Base-by-base conservation (phyloP, 257 asterid genomes). In the Nicotiana noctiflora region DNA sequence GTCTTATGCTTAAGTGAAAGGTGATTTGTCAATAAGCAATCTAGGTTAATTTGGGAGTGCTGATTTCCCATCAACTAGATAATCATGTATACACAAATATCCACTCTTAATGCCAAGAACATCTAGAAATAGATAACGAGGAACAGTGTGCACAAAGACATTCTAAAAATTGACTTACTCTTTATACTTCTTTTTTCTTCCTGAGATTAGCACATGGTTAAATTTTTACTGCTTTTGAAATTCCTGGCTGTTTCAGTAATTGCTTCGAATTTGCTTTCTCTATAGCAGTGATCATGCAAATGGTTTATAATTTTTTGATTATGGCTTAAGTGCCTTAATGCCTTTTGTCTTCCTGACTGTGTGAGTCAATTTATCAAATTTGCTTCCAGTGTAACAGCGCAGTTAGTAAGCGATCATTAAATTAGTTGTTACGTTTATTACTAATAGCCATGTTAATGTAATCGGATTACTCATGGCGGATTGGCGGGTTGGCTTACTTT, bases 401-500 rank as follows among this genome's bases (percentile, higher is more conserved):
- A 44, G 37, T 70, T 70, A 44, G 59, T 44, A 32, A 32, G 23
- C 3, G 6, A 70, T 6, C 77, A 21, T 44, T 44, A 34, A 44
- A 11, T 19, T 46, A 7, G 60, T 59, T 46, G 9, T 7, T 67
- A 21, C 79, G 37, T 66, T 40, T 53, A 31, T 18, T 29, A 49
- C 15, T 72, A 13, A 7, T 23, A 23, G 40, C 23, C 15, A 14
- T 10, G 40, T 72, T 46, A n/a, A 72, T 74, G 44, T 74, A 25
- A 74, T 74, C 61, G 25, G 49, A 74, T 3, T 49, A 49, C 25
- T 72, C 44, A 64, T 81, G 52, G 49, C 31, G 61, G 60, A 67
- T 8, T 65, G 65, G 79, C 31, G 61, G 60, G 74, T 8, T 65
- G 65, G 79, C 46, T 77, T 82, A 59, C 80, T 84, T 18, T 40